Evolutionary conservation across 257 asterid species (phyloP).

Genomic region (Orobanche coerulescens): DNA sequence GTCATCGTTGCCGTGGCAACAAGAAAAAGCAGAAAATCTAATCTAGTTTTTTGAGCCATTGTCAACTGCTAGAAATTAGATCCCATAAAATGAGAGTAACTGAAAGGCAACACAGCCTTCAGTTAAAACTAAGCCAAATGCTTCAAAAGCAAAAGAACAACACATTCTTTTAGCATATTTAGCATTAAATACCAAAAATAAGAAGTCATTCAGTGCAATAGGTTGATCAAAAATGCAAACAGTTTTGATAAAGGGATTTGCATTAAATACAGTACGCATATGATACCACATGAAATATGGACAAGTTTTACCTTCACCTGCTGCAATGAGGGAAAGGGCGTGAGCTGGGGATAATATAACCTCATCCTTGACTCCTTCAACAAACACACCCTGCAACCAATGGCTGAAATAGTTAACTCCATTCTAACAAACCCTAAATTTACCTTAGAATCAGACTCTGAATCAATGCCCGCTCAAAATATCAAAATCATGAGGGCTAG

Average conservation of each 20-base stretch:
- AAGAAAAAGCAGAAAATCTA: neutral
- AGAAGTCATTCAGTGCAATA: neutral
- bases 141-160: neutral
- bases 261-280: neutral
- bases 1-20: neutral
- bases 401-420: constrained; percentile 5
- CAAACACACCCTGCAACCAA: constrained; percentile 74
- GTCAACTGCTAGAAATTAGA: constrained; percentile 11
- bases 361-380: constrained; percentile 97
- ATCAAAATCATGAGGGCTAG: too few relatives aligned
- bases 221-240: neutral
- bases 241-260: neutral
- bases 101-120: neutral
- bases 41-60: constrained; percentile 18
- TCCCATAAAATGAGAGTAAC: constrained; percentile 3
- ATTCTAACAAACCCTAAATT: constrained; percentile 6
- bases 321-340: constrained; percentile 96
- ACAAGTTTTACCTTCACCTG: constrained; percentile 81
- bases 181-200: neutral
- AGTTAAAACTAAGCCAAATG: constrained; percentile 6
- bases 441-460: too few relatives aligned
- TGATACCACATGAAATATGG: constrained; percentile 14
- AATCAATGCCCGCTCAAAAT: too few relatives aligned
- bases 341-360: constrained; percentile 97
- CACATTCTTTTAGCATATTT: neutral